Percentiles rank a stretch among this genome's conserved stretches.
phyloP scores from a whole-genome alignment of 805 yeast species.

The Candida loeiensis region DNA sequence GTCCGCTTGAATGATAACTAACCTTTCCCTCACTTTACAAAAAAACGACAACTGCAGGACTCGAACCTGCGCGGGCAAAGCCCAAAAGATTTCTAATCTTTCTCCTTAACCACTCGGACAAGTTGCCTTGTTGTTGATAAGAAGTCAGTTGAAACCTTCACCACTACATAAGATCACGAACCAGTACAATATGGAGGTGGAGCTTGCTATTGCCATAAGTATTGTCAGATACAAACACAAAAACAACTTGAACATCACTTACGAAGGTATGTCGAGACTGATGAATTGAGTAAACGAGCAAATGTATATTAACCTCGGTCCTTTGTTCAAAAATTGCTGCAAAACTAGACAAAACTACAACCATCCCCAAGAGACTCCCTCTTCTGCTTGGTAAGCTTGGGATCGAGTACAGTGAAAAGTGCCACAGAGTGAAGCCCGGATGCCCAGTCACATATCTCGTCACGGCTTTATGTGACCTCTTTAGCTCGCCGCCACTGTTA shows the following conservation, averaged over 20 bases:
- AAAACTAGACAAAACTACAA: neutral
- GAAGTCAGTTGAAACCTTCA: neutral
- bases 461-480: neutral
- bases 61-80: constrained; percentile 18
- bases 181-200: too few species aligned
- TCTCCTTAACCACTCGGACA: constrained; percentile 18
- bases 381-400: neutral
- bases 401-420: neutral
- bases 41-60: constrained; percentile 15
- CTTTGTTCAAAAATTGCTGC: neutral
- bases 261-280: too few species aligned
- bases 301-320: too few species aligned
- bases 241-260: too few species aligned
- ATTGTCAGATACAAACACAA: too few species aligned
- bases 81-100: constrained; percentile 17
- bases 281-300: too few species aligned
- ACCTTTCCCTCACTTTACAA: too few species aligned
- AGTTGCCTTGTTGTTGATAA: constrained; percentile 12
- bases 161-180: too few species aligned
- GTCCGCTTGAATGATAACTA: too few species aligned
- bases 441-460: neutral
- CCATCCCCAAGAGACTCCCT: neutral
- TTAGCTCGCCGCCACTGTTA: neutral
- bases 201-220: too few species aligned
- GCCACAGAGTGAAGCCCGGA: neutral